Percentiles rank a stretch among this genome's conserved stretches.
Evolutionary conservation across 2,329 filamentous ascomycete species (phyloP).

Genomic region (Stemphylium beticola): DNA sequence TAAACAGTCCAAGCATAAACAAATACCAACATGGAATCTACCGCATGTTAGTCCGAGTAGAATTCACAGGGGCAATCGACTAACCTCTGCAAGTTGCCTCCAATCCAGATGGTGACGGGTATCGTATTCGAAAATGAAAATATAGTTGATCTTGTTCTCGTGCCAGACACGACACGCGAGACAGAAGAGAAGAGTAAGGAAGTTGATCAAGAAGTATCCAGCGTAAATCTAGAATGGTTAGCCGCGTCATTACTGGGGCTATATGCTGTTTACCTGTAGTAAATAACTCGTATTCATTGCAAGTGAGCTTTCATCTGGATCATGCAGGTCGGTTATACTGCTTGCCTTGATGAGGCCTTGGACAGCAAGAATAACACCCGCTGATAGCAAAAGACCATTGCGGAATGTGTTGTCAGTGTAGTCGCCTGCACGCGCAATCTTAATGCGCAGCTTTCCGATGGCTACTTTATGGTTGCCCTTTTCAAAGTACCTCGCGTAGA

Average conservation of each 20-base stretch:
- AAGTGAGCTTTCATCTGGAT: conserved; percentile 22
- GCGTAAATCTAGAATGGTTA: conserved; percentile 73
- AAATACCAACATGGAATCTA: conserved; percentile 83
- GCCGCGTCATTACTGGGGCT: conserved; percentile 15
- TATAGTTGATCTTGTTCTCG: conserved; percentile 87
- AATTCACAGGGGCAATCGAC: conserved; percentile 7
- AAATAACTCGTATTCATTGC: conserved; percentile 57
- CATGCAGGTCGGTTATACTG: conserved; percentile 31
- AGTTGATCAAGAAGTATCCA: conserved; percentile 85
- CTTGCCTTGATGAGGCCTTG: conserved; percentile 52
- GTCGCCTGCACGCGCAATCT: conserved; percentile 65
- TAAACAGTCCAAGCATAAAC: conserved; percentile 74
- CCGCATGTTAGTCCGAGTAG: conserved; percentile 11
- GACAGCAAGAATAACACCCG: conserved; percentile 52
- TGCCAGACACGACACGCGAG: conserved; percentile 85
- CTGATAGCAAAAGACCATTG: conserved; percentile 57
- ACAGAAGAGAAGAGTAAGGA: conserved; percentile 83
- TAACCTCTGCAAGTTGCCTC: conserved; percentile 78
- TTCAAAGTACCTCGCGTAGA: conserved; percentile 95
- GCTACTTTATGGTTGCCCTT: conserved; percentile 91
- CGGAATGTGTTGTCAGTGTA: conserved; percentile 66
- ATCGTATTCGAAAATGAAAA: conserved; percentile 97
- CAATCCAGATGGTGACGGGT: conserved; percentile 85
- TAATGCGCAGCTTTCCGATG: conserved; percentile 80
- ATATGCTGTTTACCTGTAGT: conserved; percentile 60